phyloP scores from a whole-genome alignment of 352 stramenopile species.

The Globisporangium megalacanthum region DNA sequence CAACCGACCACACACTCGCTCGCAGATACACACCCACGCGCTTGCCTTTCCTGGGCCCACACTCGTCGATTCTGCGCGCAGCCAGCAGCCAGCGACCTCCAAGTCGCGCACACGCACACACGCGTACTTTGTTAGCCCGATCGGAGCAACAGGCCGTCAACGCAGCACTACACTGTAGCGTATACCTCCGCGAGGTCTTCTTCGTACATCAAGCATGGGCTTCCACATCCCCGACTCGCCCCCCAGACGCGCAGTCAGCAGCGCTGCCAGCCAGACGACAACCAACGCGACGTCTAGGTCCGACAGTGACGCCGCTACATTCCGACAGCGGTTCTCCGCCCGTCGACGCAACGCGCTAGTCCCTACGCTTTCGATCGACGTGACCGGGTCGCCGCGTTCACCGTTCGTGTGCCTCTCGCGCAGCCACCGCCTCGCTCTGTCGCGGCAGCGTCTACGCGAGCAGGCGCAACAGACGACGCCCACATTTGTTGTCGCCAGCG shows the following conservation, averaged over 20 bases:
- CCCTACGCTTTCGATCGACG: constrained; percentile 36
- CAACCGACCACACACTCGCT: no score
- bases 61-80: background rate
- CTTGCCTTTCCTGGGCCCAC: constrained; percentile 9
- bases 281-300: background rate
- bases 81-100: background rate
- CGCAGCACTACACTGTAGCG: background rate
- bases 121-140: background rate
- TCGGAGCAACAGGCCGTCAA: no score
- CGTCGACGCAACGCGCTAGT: constrained; percentile 60
- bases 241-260: constrained; percentile 14
- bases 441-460: constrained; percentile 28
- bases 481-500: background rate
- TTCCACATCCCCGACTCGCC: constrained; percentile 65
- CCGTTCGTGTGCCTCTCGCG: constrained; percentile 29
- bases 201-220: constrained; percentile 27
- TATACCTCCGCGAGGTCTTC: no score
- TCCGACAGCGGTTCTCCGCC: constrained; percentile 8
- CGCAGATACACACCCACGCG: no score
- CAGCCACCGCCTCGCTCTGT: constrained; percentile 25
- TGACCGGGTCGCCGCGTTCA: constrained; percentile 34
- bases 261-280: constrained; percentile 16
- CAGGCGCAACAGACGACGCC: constrained; percentile 16
- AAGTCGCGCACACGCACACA: background rate
- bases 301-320: background rate